Evolutionary conservation across 257 asterid species (phyloP).

Genomic region (Anisodus tanguticus): DNA sequence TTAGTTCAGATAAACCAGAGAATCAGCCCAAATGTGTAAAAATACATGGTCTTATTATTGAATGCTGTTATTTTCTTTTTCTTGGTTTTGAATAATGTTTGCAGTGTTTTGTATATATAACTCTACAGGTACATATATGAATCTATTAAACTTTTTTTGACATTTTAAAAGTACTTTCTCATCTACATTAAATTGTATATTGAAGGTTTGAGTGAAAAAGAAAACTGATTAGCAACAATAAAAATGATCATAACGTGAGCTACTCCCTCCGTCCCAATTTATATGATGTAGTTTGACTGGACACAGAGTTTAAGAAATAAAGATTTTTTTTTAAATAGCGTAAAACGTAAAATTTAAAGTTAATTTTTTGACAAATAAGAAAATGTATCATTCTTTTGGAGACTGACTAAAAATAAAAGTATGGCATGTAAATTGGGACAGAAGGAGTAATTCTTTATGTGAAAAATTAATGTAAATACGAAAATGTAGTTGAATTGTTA

Average conservation of each 20-base stretch:
- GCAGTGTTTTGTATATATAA: neutral
- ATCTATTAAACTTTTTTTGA: neutral
- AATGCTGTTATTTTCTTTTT: neutral
- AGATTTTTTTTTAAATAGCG: no score
- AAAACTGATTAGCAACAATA: neutral
- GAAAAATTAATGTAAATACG: neutral
- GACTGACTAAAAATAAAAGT: no score
- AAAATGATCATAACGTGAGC: slow-evolving; percentile 23
- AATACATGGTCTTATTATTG: neutral
- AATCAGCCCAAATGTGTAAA: neutral
- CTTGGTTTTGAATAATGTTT: neutral
- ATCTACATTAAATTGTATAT: neutral
- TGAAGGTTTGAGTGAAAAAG: neutral
- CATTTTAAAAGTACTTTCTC: neutral
- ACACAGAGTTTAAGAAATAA: no score
- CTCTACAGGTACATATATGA: neutral
- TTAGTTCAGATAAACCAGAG: neutral
- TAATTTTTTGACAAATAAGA: no score
- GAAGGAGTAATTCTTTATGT: neutral
- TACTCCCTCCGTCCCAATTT: no score
- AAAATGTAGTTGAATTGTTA: slow-evolving; percentile 34
- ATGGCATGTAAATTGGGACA: no score
- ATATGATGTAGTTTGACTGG: no score
- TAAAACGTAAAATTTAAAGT: no score
- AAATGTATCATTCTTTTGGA: no score